Conservation (phyloP, 2,329 filamentous ascomycete genomes). For the Aspergillus tamarii region DNA sequence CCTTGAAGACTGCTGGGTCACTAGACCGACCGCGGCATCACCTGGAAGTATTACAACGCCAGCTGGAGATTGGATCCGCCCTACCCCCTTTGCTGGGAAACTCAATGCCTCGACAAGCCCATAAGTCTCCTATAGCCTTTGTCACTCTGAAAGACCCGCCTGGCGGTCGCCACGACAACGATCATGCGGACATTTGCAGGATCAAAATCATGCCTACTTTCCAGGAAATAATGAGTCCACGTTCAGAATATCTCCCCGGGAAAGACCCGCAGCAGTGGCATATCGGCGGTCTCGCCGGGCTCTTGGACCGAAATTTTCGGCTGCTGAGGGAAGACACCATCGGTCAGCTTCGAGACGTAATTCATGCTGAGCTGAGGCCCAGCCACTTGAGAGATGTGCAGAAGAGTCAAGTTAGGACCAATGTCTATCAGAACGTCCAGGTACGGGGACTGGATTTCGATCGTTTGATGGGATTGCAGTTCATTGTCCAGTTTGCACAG, state of each 20-base stretch:
- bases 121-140: conserved; percentile 14
- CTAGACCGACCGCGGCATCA: conserved; percentile 21
- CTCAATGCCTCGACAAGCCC: not conserved
- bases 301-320: conserved; percentile 42
- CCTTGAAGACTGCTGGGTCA: conserved; percentile 1
- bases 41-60: conserved; percentile 23
- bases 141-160: conserved; percentile 20
- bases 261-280: conserved; percentile 36
- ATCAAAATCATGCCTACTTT: conserved; percentile 42
- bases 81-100: not conserved
- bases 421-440: conserved; percentile 14
- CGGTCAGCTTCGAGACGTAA: conserved; percentile 35
- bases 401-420: conserved; percentile 16
- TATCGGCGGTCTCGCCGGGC: conserved; percentile 27
- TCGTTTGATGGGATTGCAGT: conserved; percentile 22
- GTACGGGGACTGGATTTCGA: conserved; percentile 22
- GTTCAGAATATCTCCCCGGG: conserved; percentile 37
- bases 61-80: conserved; percentile 26
- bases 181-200: conserved; percentile 34
- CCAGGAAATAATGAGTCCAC: conserved; percentile 35
- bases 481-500: conserved; percentile 29
- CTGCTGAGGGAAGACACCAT: conserved; percentile 41
- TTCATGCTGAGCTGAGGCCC: conserved; percentile 31
- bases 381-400: not conserved
- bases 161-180: conserved; percentile 43